Evolutionary conservation across 1,284 basidiomycete species (phyloP), one percentile per base, ranked within the genome.

Genomic region (Pterulicium gracile): DNA sequence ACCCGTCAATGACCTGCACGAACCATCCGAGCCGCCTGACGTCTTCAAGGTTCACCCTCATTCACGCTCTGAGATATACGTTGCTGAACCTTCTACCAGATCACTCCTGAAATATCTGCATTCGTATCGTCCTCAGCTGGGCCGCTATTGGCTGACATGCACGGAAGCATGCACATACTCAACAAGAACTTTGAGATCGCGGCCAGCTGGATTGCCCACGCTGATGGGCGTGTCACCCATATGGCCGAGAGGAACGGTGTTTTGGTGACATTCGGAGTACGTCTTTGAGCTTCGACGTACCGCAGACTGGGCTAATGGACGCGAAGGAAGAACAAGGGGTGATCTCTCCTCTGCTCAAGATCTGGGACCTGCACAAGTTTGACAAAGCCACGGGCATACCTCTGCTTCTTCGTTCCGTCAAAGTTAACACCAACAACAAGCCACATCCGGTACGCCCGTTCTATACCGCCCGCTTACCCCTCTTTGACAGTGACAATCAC

Each of bases 341-440:
- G 12, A 70, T 79, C n/a, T 75, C 80, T 42, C 88, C 89, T 0
- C 62, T 93, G 15, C 68, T 96, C 47, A 94, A 92, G 62, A 80
- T 96, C 40, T 96, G 92, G 91, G 88, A 93, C 60, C 62, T 96
- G 18, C 72, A 77, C 32, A 77, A 77, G 49, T 74, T 68, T n/a
- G 85, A 90, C 59, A 87, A 81, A 67, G 81, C 78, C 58, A 77
- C 75, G 0, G 72, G 72, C 27, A 64, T 72, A 1, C 88, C 92
- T 3, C 61, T 72, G 34, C 68, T 94, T 32, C 66, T 94, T 23
- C 79, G 88, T 23, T 88, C 83, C 13, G 73, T 77, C 2, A 87
- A 89, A 57, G 73, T 94, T 14, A 87, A 89, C 54, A 75, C 80
- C 44, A 75, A 75, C 18, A 82, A 78, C 49, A 75, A 85, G 43